Conservation (phyloP, 805 yeast species). For the Barnettozyma sucrosica region DNA sequence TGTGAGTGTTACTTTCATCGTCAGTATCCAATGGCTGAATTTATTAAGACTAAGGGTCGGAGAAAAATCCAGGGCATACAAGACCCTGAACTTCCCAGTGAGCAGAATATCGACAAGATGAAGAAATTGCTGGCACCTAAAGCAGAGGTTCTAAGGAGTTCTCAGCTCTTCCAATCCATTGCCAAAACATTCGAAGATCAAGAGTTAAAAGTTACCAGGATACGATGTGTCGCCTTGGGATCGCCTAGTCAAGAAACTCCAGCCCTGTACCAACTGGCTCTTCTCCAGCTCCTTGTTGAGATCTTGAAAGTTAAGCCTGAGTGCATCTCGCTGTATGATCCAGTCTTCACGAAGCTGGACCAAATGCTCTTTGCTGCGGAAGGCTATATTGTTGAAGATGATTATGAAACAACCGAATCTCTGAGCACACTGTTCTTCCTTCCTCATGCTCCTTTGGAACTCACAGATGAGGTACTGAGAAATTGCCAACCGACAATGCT, state of each 20-base stretch:
- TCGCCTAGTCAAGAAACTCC: constrained; percentile 51
- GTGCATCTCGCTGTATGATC: constrained; percentile 54
- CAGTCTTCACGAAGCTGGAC: constrained; percentile 50
- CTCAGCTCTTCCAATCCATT: constrained; percentile 28
- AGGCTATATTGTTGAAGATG: constrained; percentile 18
- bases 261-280: constrained; percentile 63
- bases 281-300: constrained; percentile 38
- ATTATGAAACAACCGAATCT: constrained; percentile 2
- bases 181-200: constrained; percentile 11
- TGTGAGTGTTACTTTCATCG: background rate
- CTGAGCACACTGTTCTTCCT: constrained; percentile 44
- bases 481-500: constrained; percentile 32
- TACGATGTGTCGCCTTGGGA: constrained; percentile 72
- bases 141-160: constrained; percentile 21
- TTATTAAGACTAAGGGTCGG: constrained; percentile 5
- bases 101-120: background rate
- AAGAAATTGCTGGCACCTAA: constrained; percentile 15
- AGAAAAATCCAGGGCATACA: background rate
- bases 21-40: background rate
- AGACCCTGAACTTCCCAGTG: background rate
- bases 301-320: constrained; percentile 15
- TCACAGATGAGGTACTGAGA: constrained; percentile 39
- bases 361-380: constrained; percentile 25
- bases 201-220: constrained; percentile 17
- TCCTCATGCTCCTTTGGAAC: constrained; percentile 68